Evolutionary conservation across 495 filamentous ascomycete genomes (phyloP).

Genomic region (Penicillium robsamsonii): DNA sequence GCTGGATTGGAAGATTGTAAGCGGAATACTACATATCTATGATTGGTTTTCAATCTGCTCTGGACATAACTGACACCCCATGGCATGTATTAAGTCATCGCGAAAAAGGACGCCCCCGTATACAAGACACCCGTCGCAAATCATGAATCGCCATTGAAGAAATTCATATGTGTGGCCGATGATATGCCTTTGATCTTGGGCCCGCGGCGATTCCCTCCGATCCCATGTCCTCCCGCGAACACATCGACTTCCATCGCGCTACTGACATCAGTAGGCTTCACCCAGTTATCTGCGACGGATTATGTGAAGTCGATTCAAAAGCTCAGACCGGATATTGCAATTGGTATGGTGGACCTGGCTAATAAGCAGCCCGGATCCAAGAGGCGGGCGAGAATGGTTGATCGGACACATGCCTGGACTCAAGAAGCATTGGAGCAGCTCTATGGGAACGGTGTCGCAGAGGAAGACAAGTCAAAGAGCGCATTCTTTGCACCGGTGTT

Average conservation of each 20-base stretch:
- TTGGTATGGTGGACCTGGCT: conserved; percentile 76
- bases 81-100: conserved; percentile 65
- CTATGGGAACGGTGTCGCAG: conserved; percentile 37
- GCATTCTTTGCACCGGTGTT: conserved; percentile 79
- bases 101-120: conserved; percentile 52
- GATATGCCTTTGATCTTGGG: conserved; percentile 69
- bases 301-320: conserved; percentile 61
- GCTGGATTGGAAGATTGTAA: conserved; percentile 91
- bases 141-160: conserved; percentile 58
- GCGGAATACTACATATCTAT: conserved; percentile 26
- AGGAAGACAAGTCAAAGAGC: conserved; percentile 33
- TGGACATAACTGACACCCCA: conserved; percentile 25
- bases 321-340: conserved; percentile 75
- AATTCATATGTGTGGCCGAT: conserved; percentile 63
- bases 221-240: conserved; percentile 70
- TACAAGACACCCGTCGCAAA: conserved; percentile 42
- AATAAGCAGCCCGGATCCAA: conserved; percentile 61
- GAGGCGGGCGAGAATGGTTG: conserved; percentile 76
- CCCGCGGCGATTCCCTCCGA: conserved; percentile 72
- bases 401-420: conserved; percentile 75
- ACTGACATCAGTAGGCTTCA: conserved; percentile 81
- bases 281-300: conserved; percentile 60
- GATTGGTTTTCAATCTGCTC: conserved; percentile 3
- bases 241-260: conserved; percentile 69
- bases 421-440: conserved; percentile 51